Evolutionary conservation across 1,139 yeast genomes (phyloP), one percentile per base, ranked within the genome.

Genomic region (Saccharomyces hybrid): DNA sequence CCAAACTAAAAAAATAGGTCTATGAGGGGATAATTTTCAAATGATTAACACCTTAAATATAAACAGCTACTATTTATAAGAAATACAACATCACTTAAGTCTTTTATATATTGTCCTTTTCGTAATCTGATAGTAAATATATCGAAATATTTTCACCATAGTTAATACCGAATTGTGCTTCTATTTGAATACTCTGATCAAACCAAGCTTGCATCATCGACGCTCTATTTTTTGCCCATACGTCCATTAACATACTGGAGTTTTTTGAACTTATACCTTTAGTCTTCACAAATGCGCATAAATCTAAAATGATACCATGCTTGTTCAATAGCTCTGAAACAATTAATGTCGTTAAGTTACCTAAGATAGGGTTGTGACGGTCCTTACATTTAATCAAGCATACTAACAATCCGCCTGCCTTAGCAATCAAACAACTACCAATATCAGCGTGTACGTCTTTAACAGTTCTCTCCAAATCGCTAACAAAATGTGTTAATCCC

Each of bases 401-500:
- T n/a, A 90, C 79, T 1, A 88, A 81, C 63, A 86, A 82, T 27
- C 90, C 95, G 12, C 91, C 90, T 51, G 95, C 85, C 67, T 88
- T 90, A 70, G 89, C 86, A 1, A 90, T 79, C 62, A 93, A 86
- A 32, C 82, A 75, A 49, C 75, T 73, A 58, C 73, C 74, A 51
- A 87, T 81, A 55, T 80, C 81, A 5, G 79, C 64, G 64, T 87
- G 91, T 51, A 84, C 78, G 1, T 78, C 74, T 64, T 84, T 93
- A 29, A 90, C 83, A 2, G 96, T 83, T 47, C 74, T 75, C 64
- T 91, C 97, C 58, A 91, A 79, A 69, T 91, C 98, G 34, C 78
- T 73, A 1, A 96, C 96, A 75, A 93, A 93, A 69, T 89, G 96
- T 64, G 88, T 91, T 60, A 93, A 74, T 0, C 99, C 99, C 74